Conservation (phyloP, 371 early-diverging fungal genomes). For the Cokeromyces recurvatus region DNA sequence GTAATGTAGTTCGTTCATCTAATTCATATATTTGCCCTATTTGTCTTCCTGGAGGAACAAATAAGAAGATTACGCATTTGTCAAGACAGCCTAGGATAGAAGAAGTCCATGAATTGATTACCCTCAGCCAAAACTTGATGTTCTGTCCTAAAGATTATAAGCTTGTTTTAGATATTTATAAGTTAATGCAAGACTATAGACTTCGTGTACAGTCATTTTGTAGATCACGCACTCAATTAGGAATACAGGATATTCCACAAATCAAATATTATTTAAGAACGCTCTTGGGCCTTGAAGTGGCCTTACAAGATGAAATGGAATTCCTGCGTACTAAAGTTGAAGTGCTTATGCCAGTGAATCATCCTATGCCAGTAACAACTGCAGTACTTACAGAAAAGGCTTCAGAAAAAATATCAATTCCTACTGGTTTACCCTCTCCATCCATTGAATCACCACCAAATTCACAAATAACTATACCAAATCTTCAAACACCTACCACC, state of each 20-base stretch:
- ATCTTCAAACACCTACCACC: too few species aligned
- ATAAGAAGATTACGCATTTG: constrained; percentile 4
- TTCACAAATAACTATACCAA: too few species aligned
- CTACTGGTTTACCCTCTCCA: too few species aligned
- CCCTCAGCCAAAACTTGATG: constrained; percentile 39
- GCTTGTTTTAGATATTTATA: constrained; percentile 46
- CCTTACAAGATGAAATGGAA: constrained; percentile 39
- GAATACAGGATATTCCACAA: constrained; percentile 29
- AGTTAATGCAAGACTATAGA: constrained; percentile 24
- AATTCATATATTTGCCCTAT: constrained; percentile 65
- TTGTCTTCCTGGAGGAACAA: constrained; percentile 33
- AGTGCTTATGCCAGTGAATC: too few species aligned
- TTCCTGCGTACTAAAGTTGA: constrained; percentile 45
- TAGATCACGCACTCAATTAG: constrained; percentile 27
- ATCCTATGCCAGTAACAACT: too few species aligned
- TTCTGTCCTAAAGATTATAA: constrained; percentile 56
- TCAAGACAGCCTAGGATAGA: constrained; percentile 41
- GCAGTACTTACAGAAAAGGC: too few species aligned
- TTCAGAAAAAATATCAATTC: too few species aligned
- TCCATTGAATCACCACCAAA: background rate
- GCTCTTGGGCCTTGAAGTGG: constrained; percentile 55
- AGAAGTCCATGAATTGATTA: constrained; percentile 36
- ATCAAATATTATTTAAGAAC: constrained; percentile 48
- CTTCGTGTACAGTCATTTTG: constrained; percentile 38
- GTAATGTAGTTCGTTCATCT: constrained; percentile 51